These are phyloP conservation scores for Herpetomonas samuelpessoai DNA, from an alignment of 208 protist genomes.

Conservation along the genomic window DNA sequence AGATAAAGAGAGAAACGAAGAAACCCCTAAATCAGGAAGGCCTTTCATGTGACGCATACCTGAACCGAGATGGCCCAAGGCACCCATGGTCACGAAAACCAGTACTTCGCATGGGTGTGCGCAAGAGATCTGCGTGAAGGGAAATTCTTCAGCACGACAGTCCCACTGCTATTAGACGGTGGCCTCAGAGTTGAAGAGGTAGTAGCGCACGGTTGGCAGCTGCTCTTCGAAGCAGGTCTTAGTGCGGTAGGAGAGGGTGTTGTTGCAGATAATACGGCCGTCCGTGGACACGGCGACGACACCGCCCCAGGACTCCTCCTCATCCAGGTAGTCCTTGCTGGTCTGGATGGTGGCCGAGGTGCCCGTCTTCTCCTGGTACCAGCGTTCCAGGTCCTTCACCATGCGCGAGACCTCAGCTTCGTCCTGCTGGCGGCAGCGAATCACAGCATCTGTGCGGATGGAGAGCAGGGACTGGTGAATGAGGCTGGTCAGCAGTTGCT, in stretches of 20 bases:
- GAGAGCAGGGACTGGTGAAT: slow-evolving; percentile 76
- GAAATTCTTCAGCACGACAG: no score
- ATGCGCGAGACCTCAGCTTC: slow-evolving; percentile 36
- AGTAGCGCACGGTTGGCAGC: slow-evolving; percentile 86
- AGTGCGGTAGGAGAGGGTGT: slow-evolving; percentile 82
- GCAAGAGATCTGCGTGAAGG: no score
- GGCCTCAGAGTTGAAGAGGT: slow-evolving; percentile 79
- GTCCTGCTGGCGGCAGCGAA: slow-evolving; percentile 78
- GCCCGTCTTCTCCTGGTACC: slow-evolving; percentile 64
- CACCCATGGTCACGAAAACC: no score
- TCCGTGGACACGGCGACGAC: slow-evolving; percentile 66
- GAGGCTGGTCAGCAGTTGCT: slow-evolving; percentile 55
- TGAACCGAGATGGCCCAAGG: no score
- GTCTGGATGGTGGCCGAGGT: slow-evolving; percentile 40
- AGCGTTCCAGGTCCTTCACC: slow-evolving; percentile 52
- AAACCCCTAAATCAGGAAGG: background rate
- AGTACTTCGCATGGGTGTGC: no score
- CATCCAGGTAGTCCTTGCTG: slow-evolving; percentile 55
- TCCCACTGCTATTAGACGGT: slow-evolving; percentile 26
- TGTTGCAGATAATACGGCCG: slow-evolving; percentile 87
- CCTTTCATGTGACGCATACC: no score
- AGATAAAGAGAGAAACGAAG: slow-evolving; percentile 10
- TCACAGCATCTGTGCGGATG: slow-evolving; percentile 65
- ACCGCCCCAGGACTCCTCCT: slow-evolving; percentile 75
- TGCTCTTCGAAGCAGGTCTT: slow-evolving; percentile 85